Conservation (phyloP, 2,329 filamentous ascomycete genomes). For the Allantophomopsis cytisporea region DNA sequence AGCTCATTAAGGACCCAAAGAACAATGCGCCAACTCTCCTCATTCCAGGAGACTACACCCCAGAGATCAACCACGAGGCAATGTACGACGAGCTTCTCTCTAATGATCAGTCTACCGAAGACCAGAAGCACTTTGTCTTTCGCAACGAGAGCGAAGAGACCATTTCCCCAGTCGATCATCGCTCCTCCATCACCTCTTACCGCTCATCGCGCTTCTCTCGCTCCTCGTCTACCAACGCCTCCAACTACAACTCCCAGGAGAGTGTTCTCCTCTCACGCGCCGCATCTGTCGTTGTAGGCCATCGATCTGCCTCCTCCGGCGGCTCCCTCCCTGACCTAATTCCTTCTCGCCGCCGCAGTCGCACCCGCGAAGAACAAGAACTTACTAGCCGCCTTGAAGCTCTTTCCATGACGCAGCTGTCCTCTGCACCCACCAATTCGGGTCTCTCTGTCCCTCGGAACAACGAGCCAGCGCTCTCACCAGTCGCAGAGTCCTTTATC, state of each 20-base stretch:
- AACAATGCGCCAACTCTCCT: conserved; percentile 49
- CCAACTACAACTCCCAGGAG: conserved; percentile 13
- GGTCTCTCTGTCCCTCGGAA: too few relatives aligned
- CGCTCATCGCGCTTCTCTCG: conserved; percentile 17
- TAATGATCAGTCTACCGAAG: neutral
- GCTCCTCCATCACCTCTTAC: conserved; percentile 16
- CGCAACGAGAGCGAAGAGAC: conserved; percentile 3
- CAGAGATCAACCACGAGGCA: conserved; percentile 29
- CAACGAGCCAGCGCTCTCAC: neutral
- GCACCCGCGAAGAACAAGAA: conserved; percentile 2
- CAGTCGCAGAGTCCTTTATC: neutral
- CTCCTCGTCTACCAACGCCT: conserved; percentile 14
- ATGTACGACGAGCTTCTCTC: conserved; percentile 11
- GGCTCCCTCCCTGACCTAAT: conserved; percentile 19
- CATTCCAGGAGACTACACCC: conserved; percentile 44
- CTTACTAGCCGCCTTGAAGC: neutral
- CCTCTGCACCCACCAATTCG: neutral
- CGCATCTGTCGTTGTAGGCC: conserved; percentile 7
- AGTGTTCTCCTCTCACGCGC: conserved; percentile 11
- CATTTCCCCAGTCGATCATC: conserved; percentile 16
- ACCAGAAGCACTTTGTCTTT: conserved; percentile 1
- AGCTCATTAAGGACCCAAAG: conserved; percentile 38
- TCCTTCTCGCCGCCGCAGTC: conserved; percentile 9
- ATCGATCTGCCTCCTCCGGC: conserved; percentile 13
- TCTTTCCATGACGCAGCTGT: neutral